Percentiles rank a stretch among this genome's conserved stretches.
Conservation (phyloP, 1,284 basidiomycete species). For the Mrakiaceae sp. region DNA sequence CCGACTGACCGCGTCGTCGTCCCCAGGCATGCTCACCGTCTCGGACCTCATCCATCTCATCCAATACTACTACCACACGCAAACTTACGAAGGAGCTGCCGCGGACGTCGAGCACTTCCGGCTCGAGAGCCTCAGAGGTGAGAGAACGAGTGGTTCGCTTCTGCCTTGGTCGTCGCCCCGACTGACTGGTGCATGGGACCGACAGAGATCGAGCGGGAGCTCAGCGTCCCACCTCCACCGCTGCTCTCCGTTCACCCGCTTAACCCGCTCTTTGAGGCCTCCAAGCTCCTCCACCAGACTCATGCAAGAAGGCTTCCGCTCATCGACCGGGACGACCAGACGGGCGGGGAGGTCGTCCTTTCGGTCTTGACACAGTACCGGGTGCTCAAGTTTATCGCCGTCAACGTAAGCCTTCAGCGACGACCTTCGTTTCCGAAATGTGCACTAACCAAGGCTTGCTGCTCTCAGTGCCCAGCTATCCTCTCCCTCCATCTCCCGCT, state of each 20-base stretch:
- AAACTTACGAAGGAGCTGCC: conserved; percentile 76
- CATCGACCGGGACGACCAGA: conserved; percentile 86
- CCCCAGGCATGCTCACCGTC: conserved; percentile 80
- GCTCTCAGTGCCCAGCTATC: conserved; percentile 26
- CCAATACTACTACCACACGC: conserved; percentile 81
- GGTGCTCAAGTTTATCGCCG: conserved; percentile 94
- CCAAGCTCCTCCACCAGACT: conserved; percentile 82
- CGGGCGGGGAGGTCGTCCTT: conserved; percentile 88
- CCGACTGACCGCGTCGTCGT: conserved; percentile 8
- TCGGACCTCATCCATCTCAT: conserved; percentile 93
- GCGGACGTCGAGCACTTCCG: conserved; percentile 91
- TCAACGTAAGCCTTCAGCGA: conserved; percentile 59
- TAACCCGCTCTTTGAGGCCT: conserved; percentile 79
- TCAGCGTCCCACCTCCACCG: conserved; percentile 86
- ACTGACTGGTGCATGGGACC: conserved; percentile 3
- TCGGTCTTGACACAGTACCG: conserved; percentile 96
- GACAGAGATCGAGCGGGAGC: conserved; percentile 84
- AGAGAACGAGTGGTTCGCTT: conserved; percentile 23
- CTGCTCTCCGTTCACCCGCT: conserved; percentile 80
- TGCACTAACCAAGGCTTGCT: background rate
- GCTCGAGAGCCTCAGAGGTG: conserved; percentile 75
- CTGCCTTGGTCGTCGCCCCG: conserved; percentile 17
- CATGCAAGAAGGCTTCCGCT: conserved; percentile 90
- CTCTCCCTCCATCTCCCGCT: conserved; percentile 43
- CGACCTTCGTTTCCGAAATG: background rate